Evolutionary conservation across 805 yeast species (phyloP), one percentile per base, ranked within the genome.

Genomic region (Kuraishia borneana): DNA sequence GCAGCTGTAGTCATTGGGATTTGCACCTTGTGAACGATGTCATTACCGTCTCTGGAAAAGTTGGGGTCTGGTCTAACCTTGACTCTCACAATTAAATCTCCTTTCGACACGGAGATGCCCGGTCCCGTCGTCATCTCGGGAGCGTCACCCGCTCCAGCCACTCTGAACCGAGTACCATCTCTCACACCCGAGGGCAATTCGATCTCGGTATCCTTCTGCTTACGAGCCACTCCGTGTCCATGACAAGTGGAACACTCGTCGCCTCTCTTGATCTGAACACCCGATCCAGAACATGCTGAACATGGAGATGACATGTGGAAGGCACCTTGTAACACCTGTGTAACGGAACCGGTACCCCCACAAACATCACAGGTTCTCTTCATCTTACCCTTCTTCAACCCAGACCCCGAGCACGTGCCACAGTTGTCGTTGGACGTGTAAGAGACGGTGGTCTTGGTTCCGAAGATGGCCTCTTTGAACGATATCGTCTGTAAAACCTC

Each of bases 241-340:
- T 78, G 88, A 60, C 99, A 92, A 1, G 76, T 54, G 1, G 52
- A 48, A 67, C 99, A 92, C 35, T 75, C 74, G 50, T 85, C 87
- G 10, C 63, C 59, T 14, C 69, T 64, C 31, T 76, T 70, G 33
- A 87, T 74, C 3, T 65, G 68, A 1, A 85, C 92, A 35, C 99
- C 99, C 5, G 83, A 63, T 27, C 99, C 99, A 30, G 70, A 76
- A 65, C 99, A 92, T 3, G 76, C 61, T 33, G 67, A 67, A 68
- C 99, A 92, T 9, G 96, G 85, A 0, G 95, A 76, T 3, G 95
- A 79, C 95, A 92, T 87, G 48, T 88, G 96, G 70, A 89, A 92
- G 0, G 97, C 97, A 3, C 94, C 96, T 44, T 79, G 79, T 51
- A 83, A 69, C 31, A 76, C 66, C 47, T 89, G 96, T 16, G 87